phyloP scores from a whole-genome alignment of 1,284 basidiomycete genomes.

The Microbotryum intermedium region DNA sequence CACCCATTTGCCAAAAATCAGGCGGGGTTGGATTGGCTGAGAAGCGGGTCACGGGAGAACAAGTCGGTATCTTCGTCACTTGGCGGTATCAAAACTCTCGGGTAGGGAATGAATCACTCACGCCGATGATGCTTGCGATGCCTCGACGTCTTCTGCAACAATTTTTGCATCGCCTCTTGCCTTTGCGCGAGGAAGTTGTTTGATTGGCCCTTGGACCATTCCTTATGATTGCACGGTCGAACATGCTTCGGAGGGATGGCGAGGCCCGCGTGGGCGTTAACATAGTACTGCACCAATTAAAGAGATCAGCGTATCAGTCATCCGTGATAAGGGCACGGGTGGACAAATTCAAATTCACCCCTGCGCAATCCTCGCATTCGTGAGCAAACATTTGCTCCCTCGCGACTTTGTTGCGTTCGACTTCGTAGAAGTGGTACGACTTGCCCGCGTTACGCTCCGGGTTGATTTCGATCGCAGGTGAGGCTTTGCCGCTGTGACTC shows the following conservation, averaged over 20 bases:
- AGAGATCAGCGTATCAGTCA: background rate
- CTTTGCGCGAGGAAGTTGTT: conserved; percentile 8
- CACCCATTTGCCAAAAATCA: conserved; percentile 55
- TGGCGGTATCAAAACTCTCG: conserved; percentile 9
- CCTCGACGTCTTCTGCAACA: conserved; percentile 9
- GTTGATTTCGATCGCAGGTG: conserved; percentile 48
- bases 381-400: conserved; percentile 60
- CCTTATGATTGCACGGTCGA: conserved; percentile 22
- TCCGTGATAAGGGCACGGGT: background rate
- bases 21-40: conserved; percentile 65
- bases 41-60: conserved; percentile 67
- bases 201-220: conserved; percentile 9
- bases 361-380: conserved; percentile 76
- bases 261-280: conserved; percentile 57
- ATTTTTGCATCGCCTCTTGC: background rate
- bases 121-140: conserved; percentile 14
- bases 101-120: conserved; percentile 6
- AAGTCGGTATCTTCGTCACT: conserved; percentile 42
- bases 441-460: conserved; percentile 57
- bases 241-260: conserved; percentile 7
- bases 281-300: conserved; percentile 57
- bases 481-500: background rate
- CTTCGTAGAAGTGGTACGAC: conserved; percentile 61
- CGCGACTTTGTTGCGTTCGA: conserved; percentile 59
- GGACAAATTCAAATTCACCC: conserved; percentile 46